Evolutionary conservation across 176 grass and related monocot genomes (phyloP).

Genomic region (Secale cereale): DNA sequence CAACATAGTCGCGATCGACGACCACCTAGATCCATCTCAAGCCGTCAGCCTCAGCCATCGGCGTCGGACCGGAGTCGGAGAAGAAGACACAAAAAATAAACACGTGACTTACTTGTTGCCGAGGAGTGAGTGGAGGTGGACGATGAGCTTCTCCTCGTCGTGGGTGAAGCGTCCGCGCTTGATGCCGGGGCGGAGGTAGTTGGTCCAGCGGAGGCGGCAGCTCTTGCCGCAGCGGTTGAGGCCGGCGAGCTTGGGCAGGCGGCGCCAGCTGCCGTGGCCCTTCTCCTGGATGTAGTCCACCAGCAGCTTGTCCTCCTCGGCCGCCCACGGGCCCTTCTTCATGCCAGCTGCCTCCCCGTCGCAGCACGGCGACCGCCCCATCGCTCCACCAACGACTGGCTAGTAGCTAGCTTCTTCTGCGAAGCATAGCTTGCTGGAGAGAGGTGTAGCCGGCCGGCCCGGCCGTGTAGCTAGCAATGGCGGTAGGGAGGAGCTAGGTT

Average conservation of each 20-base stretch:
- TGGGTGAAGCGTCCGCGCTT: conserved; percentile 77
- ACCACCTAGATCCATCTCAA: no score
- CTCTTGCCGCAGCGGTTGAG: conserved; percentile 96
- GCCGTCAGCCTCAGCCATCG: neutral
- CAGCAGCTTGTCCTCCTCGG: conserved; percentile 74
- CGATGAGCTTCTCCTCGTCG: conserved; percentile 83
- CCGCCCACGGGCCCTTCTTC: conserved; percentile 82
- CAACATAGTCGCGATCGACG: no score
- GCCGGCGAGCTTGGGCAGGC: conserved; percentile 78
- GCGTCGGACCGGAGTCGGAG: neutral
- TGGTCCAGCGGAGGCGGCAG: conserved; percentile 92
- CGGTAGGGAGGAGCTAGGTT: neutral
- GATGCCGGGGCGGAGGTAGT: conserved; percentile 93
- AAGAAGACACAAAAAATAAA: neutral
- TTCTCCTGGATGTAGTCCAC: conserved; percentile 62
- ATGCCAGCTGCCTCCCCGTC: no score
- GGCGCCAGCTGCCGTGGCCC: conserved; percentile 81
- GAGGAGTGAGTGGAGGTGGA: conserved; percentile 69
- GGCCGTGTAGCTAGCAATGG: conserved; percentile 1
- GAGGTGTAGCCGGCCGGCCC: no score
- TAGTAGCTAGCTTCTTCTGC: conserved; percentile 37
- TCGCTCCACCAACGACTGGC: conserved; percentile 11
- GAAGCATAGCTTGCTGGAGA: neutral
- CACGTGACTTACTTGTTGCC: conserved; percentile 57
- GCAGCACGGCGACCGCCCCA: no score